Evolutionary conservation across 1,284 basidiomycete genomes (phyloP).

Genomic region (Entoloma clypeatum): DNA sequence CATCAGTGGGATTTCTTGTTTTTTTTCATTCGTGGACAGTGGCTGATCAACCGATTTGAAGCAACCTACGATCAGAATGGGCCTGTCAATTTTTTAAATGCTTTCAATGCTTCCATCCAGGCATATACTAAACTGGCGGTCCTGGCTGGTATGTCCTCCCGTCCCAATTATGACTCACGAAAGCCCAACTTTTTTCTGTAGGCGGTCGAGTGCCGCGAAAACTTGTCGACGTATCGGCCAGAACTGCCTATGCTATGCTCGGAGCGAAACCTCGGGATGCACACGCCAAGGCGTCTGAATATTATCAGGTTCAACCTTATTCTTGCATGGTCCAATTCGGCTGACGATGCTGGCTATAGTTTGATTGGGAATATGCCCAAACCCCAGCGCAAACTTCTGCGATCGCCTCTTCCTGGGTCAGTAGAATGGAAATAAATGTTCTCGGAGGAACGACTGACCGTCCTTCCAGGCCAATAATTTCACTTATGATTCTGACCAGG

Average conservation of each 20-base stretch:
- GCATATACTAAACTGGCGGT: constrained; percentile 40
- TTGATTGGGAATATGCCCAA: constrained; percentile 53
- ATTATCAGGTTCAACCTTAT: constrained; percentile 39
- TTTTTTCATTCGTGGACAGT: not conserved
- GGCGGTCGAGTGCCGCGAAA: constrained; percentile 39
- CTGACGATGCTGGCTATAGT: constrained; percentile 18
- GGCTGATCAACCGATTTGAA: constrained; percentile 22
- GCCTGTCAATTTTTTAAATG: constrained; percentile 41
- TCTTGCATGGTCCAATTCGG: constrained; percentile 1
- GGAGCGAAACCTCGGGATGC: constrained; percentile 40
- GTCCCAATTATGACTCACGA: not conserved
- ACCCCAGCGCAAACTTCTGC: constrained; percentile 60
- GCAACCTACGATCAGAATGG: constrained; percentile 52
- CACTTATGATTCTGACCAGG: constrained; percentile 51
- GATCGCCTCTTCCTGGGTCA: constrained; percentile 59
- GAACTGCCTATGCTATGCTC: constrained; percentile 45
- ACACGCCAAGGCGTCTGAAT: constrained; percentile 48
- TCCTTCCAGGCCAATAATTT: constrained; percentile 54
- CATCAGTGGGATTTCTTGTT: constrained; percentile 38
- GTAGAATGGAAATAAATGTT: constrained; percentile 15
- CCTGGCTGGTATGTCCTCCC: constrained; percentile 35
- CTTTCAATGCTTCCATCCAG: constrained; percentile 38
- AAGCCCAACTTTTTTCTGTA: not conserved
- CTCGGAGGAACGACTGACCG: not conserved
- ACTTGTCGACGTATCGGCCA: constrained; percentile 46